phyloP scores from a whole-genome alignment of 306 rosid genomes.

The Purshia tridentata region DNA sequence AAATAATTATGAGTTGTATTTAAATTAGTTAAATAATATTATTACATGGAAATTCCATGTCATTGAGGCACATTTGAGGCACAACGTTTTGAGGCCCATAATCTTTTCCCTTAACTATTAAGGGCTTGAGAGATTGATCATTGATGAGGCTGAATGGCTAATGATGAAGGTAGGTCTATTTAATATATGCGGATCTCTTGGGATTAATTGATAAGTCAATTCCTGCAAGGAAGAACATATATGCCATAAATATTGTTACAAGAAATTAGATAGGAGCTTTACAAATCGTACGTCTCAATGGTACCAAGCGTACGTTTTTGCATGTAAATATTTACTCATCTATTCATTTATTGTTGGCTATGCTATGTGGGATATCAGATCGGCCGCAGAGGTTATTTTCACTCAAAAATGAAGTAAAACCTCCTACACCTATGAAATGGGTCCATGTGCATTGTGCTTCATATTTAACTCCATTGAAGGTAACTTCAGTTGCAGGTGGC shows the following conservation, averaged over 20 bases:
- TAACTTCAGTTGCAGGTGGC: not conserved
- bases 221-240: not conserved
- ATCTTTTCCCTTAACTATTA: not conserved
- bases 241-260: not conserved
- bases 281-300: not conserved
- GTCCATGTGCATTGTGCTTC: too few species aligned
- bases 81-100: too few species aligned
- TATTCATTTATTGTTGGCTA: too few species aligned
- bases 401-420: too few species aligned
- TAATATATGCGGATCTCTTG: not conserved
- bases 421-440: too few species aligned
- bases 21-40: too few species aligned
- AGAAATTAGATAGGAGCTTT: not conserved
- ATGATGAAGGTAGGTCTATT: slow-evolving; percentile 21
- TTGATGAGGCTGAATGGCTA: not conserved
- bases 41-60: too few species aligned
- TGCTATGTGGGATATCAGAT: too few species aligned
- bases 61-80: too few species aligned
- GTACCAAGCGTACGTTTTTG: not conserved
- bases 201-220: not conserved
- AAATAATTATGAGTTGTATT: too few species aligned
- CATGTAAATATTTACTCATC: not conserved
- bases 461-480: too few species aligned
- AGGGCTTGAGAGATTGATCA: not conserved
- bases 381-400: too few species aligned